These are phyloP conservation scores for Lantana camara DNA, from an alignment of 257 asterid genomes.

Conservation along the genomic window DNA sequence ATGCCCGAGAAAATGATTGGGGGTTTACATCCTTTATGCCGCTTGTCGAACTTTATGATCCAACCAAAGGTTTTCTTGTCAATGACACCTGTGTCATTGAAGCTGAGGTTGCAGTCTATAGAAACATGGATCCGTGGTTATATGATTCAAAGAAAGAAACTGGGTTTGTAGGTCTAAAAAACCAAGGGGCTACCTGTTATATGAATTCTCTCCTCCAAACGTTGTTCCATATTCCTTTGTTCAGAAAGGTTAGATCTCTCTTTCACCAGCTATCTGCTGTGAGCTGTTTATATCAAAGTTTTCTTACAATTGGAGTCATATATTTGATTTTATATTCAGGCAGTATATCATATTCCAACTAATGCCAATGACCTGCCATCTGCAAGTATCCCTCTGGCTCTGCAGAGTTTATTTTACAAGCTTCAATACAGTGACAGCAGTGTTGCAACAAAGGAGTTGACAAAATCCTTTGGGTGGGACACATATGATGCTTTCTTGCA, in stretches of 20 bases:
- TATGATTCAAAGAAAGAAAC: conserved; percentile 56
- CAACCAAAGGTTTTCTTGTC: conserved; percentile 44
- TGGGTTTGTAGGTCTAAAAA: conserved; percentile 53
- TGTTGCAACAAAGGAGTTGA: conserved; percentile 51
- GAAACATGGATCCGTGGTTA: conserved; percentile 34
- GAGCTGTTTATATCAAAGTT: conserved; percentile 18
- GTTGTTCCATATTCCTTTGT: conserved; percentile 54
- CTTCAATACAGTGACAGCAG: conserved; percentile 47
- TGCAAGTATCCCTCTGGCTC: conserved; percentile 52
- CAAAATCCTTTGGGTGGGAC: conserved; percentile 65
- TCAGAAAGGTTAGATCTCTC: conserved; percentile 52
- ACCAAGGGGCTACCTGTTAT: conserved; percentile 62
- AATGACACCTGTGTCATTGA: conserved; percentile 47
- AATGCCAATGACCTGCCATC: conserved; percentile 46
- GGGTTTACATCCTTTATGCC: conserved; percentile 55
- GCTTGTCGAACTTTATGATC: conserved; percentile 45
- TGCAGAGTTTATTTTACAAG: conserved; percentile 56
- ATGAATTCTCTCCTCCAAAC: conserved; percentile 63
- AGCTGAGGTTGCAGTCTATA: conserved; percentile 45
- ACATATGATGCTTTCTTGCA: conserved; percentile 53
- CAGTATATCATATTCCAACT: conserved; percentile 53
- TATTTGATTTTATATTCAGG: conserved; percentile 39
- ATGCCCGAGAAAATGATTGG: conserved; percentile 59
- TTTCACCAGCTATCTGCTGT: conserved; percentile 6
- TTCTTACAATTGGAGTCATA: conserved; percentile 19